Base-by-base conservation (phyloP, 176 grass and related monocot species). In the Lolium perenne region DNA sequence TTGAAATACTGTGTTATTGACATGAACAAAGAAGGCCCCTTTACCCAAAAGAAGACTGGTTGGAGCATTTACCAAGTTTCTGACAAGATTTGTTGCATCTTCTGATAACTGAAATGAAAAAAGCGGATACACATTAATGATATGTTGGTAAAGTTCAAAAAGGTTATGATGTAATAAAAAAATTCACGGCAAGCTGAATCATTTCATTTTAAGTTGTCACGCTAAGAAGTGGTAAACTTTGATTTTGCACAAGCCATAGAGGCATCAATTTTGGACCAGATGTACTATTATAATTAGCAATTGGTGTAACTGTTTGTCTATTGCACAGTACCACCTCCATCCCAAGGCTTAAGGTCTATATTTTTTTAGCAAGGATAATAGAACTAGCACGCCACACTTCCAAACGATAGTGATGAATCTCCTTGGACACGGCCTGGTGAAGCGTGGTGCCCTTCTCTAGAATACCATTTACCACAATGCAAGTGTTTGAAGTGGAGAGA, bases 21-120 rank as follows among this genome's bases (percentile, higher is more conserved):
- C 81, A 84, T 99, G 91, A 85, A 99, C 88, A 86, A 91, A 86
- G 88, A 99, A 94, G 64, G 92, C 80, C 38, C 97, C 94, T 89
- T 91, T 96, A 70, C 90, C 94, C 73, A 90, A 38, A 71, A 99
- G 84, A 86, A 99, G 84, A 92, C 97, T 99, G 58, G 61, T 84
- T 43, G 97, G 94, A 81, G 94, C 77, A 96, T 93, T 88, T 76
- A 99, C 87, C 86, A 99, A 88, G 76, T 85, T 86, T 74, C 84
- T 93, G 18, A 99, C 74, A 86, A 88, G 84, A 86, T 87, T 67
- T 82, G 80, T 71, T 87, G 88, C 49, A 78, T 99, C 94, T 85
- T 83, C 58, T 64, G 84, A 91, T 90, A 99, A 81, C 97, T 99
- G 92, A 16, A 8, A 80, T 23, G n/a, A 22, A 84, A 60, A 51